Conservation (phyloP, 2,329 filamentous ascomycete species). For the Rhynchosporium secalis region DNA sequence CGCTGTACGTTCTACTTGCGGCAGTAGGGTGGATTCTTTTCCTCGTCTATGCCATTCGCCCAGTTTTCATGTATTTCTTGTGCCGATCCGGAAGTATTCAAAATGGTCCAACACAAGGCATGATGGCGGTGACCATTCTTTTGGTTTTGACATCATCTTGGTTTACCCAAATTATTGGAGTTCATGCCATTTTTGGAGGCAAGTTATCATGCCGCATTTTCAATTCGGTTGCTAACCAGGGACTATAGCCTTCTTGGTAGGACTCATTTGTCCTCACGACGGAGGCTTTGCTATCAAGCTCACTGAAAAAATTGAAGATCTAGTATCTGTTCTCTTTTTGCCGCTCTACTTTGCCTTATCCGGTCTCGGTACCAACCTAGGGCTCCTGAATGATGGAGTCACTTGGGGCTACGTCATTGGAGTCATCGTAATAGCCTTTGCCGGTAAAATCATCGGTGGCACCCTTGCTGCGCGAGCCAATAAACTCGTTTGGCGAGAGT, state of each 20-base stretch:
- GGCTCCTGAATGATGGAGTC: conserved; percentile 75
- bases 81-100: conserved; percentile 74
- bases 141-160: conserved; percentile 78
- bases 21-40: conserved; percentile 75
- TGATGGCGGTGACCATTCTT: conserved; percentile 80
- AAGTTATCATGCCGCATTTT: neutral
- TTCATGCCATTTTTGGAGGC: conserved; percentile 86
- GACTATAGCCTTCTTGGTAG: conserved; percentile 71
- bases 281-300: conserved; percentile 88
- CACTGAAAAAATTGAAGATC: conserved; percentile 91
- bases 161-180: conserved; percentile 87
- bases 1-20: conserved; percentile 80
- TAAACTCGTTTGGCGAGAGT: conserved; percentile 87
- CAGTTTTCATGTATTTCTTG: conserved; percentile 72
- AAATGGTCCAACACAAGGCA: conserved; percentile 82
- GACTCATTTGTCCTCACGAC: conserved; percentile 86
- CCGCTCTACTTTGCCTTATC: conserved; percentile 94
- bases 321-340: conserved; percentile 79
- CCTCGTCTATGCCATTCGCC: conserved; percentile 70
- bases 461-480: conserved; percentile 73
- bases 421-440: conserved; percentile 78
- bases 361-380: conserved; percentile 83
- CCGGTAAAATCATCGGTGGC: conserved; percentile 81
- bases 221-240: conserved; percentile 4
- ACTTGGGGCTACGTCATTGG: conserved; percentile 90